Conservation (phyloP, 1,139 yeast species). For the Lodderomyces pseudojiufengensis region DNA sequence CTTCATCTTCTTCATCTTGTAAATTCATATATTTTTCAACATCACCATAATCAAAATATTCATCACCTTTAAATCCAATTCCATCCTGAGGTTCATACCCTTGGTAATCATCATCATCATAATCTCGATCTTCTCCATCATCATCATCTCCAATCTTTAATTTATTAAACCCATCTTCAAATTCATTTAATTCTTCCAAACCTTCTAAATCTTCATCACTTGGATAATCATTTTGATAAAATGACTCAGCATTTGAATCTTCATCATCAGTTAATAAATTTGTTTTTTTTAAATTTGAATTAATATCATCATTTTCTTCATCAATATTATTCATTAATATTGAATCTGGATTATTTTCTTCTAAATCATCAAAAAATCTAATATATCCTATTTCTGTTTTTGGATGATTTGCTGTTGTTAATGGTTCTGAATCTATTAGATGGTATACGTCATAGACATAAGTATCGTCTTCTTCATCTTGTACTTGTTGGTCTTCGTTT, state of each 20-base stretch:
- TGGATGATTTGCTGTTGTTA: conserved; percentile 53
- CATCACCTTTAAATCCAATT: conserved; percentile 17
- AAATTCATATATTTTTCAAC: conserved; percentile 16
- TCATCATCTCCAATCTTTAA: conserved; percentile 17
- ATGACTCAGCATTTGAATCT: conserved; percentile 72
- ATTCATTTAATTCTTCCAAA: conserved; percentile 18
- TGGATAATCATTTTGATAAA: conserved; percentile 90
- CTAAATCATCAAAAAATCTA: conserved; percentile 64
- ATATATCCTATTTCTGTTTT: conserved; percentile 60
- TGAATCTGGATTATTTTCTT: conserved; percentile 28
- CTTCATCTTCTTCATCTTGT: conserved; percentile 20
- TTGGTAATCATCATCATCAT: conserved; percentile 16
- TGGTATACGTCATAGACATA: conserved; percentile 88
- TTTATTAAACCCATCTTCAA: conserved; percentile 29
- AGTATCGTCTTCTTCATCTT: conserved; percentile 40
- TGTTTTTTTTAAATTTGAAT: conserved; percentile 43
- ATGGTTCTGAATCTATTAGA: conserved; percentile 29
- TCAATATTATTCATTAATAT: background rate
- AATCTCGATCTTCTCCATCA: conserved; percentile 21
- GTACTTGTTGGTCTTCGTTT: conserved; percentile 18
- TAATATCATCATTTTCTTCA: conserved; percentile 46
- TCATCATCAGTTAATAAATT: conserved; percentile 36
- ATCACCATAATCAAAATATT: conserved; percentile 15
- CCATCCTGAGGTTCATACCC: conserved; percentile 37
- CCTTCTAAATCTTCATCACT: conserved; percentile 75